Base-by-base conservation (phyloP, 257 asterid species). In the Capsicum chinense region DNA sequence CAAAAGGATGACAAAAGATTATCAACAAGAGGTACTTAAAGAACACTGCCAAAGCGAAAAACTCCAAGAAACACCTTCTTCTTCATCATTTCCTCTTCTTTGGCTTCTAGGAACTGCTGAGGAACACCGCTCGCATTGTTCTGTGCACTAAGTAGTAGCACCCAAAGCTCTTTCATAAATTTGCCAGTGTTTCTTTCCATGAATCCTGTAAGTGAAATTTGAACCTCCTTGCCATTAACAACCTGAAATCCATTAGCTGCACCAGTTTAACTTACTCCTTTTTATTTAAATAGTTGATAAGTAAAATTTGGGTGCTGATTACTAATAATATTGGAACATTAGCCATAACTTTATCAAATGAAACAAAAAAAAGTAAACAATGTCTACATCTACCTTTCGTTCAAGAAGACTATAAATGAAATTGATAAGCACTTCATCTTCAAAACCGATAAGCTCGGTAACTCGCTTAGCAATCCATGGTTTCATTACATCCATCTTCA, bases 181-280 rank as follows among this genome's bases (percentile, higher is more conserved):
- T 97, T 97, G 26, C 94, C 98, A 6, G 99, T 97, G 87, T 97
- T 97, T 88, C 98, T 95, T 92, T 97, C 99, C 99, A 97, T 93
- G 87, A 97, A 97, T 73, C 99, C 99, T 85, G 99, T 95, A 69
- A 97, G 97, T 80, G 92, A 86, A 85, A 97, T 97, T 86, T 97
- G 99, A 86, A 97, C 71, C 88, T 93, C 93, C 90, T 97, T 97
- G 19, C 99, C 99, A 84, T 97, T 94, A 79, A 95, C 98, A 69
- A 86, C 91, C 99, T 95, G 97, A 90, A 89, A 48, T 83, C 88
- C 88, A 79, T 63, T 33, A 52, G 68, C 14, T 8, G 37, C 64
- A 68, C 11, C 56, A 80, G 15, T 56, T 10, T 48, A 21, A 33
- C 16, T 71, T 64, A 59, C 47, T 56, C 44, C 68, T 52, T 44